A percentile compares a stretch with the other conserved stretches of the same genome.
Conservation (phyloP, 441 rosid species). For the Pelargonium myrrhifolium region DNA sequence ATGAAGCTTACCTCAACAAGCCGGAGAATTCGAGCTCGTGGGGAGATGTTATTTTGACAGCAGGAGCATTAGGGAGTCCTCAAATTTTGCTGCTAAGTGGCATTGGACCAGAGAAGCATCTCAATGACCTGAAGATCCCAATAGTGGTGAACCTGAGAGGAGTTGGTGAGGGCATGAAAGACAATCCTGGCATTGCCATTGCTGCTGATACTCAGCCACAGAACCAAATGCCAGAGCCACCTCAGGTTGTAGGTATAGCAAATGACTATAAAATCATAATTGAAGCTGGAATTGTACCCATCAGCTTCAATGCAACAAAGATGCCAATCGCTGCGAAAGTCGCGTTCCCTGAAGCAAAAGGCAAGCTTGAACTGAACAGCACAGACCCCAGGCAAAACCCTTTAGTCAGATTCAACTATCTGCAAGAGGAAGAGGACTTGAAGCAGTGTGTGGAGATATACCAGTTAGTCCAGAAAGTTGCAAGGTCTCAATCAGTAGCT, state of each 20-base stretch:
- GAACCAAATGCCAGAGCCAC: constrained; percentile 47
- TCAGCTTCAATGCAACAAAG: constrained; percentile 40
- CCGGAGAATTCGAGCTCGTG: constrained; percentile 25
- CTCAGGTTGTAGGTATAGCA: constrained; percentile 62
- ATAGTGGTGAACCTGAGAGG: constrained; percentile 27
- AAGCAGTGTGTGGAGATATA: constrained; percentile 48
- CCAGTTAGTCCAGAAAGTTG: constrained; percentile 39
- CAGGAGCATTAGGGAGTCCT: constrained; percentile 79
- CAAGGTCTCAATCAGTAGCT: constrained; percentile 44
- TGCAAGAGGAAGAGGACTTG: constrained; percentile 40
- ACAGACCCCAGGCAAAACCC: constrained; percentile 58
- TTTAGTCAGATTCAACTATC: constrained; percentile 55
- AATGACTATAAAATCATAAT: constrained; percentile 45
- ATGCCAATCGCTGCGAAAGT: constrained; percentile 52
- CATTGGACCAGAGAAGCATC: constrained; percentile 50
- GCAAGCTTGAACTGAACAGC: constrained; percentile 42
- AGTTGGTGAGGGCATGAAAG: constrained; percentile 51
- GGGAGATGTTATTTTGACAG: constrained; percentile 59
- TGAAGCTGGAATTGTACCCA: constrained; percentile 47
- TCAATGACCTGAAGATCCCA: constrained; percentile 39
- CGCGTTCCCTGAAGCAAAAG: constrained; percentile 63
- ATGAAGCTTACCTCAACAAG: constrained; percentile 41
- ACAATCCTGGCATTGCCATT: constrained; percentile 48
- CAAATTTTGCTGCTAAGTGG: constrained; percentile 64
- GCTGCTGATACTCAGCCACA: constrained; percentile 35